phyloP scores from a whole-genome alignment of 2,329 filamentous ascomycete genomes.

The Botryotinia convoluta region DNA sequence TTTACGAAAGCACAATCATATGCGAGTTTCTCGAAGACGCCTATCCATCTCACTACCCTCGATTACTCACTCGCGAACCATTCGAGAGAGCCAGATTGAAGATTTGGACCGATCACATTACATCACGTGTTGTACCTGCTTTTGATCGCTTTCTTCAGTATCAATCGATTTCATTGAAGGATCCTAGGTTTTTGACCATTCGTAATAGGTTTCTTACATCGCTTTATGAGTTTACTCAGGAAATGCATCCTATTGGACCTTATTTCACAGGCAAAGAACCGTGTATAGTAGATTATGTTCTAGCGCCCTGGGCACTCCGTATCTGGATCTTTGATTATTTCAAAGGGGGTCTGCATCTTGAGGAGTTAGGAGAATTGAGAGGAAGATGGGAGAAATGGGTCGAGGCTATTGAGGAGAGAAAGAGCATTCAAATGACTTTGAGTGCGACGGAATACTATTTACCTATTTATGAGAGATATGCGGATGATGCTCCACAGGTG shows the following conservation, averaged over 20 bases:
- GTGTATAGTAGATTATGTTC: constrained; percentile 65
- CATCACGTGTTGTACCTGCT: constrained; percentile 61
- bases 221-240: constrained; percentile 57
- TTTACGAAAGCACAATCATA: constrained; percentile 72
- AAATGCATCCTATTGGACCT: constrained; percentile 61
- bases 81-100: constrained; percentile 64
- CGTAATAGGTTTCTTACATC: constrained; percentile 56
- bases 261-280: constrained; percentile 66
- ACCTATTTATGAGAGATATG: constrained; percentile 65
- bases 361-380: constrained; percentile 54
- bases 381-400: constrained; percentile 63
- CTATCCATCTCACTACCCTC: constrained; percentile 47
- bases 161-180: constrained; percentile 48
- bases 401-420: constrained; percentile 54
- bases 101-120: constrained; percentile 72
- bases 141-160: constrained; percentile 65
- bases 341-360: constrained; percentile 57
- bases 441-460: constrained; percentile 67
- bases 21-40: constrained; percentile 76
- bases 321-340: constrained; percentile 75
- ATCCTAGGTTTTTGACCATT: constrained; percentile 47
- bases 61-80: constrained; percentile 58
- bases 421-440: constrained; percentile 65
- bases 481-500: constrained; percentile 61
- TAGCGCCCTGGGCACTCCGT: constrained; percentile 71